A percentile compares a stretch with the other conserved stretches of the same genome.
phyloP scores from a whole-genome alignment of 768 basidiomycete species.

The Boletus tomentosulus region DNA sequence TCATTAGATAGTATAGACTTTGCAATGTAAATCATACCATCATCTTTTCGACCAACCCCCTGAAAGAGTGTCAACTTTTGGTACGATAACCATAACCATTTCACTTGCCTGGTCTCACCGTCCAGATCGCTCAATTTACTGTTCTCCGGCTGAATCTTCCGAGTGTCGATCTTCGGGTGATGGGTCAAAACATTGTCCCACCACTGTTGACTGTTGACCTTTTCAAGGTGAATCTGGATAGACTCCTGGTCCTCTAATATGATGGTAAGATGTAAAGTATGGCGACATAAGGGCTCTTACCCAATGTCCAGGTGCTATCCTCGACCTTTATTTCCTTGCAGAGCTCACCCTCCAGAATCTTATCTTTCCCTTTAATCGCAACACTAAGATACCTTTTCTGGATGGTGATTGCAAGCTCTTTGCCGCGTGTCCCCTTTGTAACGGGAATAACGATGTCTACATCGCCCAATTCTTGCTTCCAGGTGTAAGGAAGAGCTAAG shows the following conservation, averaged over 20 bases:
- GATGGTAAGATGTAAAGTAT: slow-evolving; percentile 5
- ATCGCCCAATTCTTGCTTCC: slow-evolving; percentile 88
- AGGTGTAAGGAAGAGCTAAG: slow-evolving; percentile 81
- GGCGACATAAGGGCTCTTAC: slow-evolving; percentile 43
- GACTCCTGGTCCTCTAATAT: slow-evolving; percentile 69
- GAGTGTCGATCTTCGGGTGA: slow-evolving; percentile 95
- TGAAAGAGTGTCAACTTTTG: slow-evolving; percentile 27
- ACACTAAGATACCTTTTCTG: slow-evolving; percentile 81
- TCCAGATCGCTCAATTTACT: slow-evolving; percentile 96
- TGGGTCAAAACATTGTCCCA: slow-evolving; percentile 96
- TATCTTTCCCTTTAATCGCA: slow-evolving; percentile 79
- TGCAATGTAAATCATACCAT: slow-evolving; percentile 62
- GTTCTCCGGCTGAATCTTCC: slow-evolving; percentile 91
- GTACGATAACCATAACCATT: slow-evolving; percentile 1
- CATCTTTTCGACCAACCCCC: slow-evolving; percentile 99
- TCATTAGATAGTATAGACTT: slow-evolving; percentile 6
- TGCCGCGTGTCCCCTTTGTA: slow-evolving; percentile 80
- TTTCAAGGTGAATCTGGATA: slow-evolving; percentile 78
- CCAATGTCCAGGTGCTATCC: slow-evolving; percentile 94
- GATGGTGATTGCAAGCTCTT: slow-evolving; percentile 68
- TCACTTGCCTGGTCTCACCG: slow-evolving; percentile 77
- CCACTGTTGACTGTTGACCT: slow-evolving; percentile 86
- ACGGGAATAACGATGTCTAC: slow-evolving; percentile 82
- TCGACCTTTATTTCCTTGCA: slow-evolving; percentile 94
- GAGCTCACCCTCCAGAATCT: slow-evolving; percentile 84